Evolutionary conservation across 2,329 filamentous ascomycete genomes (phyloP).

Genomic region (Salinomyces thailandicus): DNA sequence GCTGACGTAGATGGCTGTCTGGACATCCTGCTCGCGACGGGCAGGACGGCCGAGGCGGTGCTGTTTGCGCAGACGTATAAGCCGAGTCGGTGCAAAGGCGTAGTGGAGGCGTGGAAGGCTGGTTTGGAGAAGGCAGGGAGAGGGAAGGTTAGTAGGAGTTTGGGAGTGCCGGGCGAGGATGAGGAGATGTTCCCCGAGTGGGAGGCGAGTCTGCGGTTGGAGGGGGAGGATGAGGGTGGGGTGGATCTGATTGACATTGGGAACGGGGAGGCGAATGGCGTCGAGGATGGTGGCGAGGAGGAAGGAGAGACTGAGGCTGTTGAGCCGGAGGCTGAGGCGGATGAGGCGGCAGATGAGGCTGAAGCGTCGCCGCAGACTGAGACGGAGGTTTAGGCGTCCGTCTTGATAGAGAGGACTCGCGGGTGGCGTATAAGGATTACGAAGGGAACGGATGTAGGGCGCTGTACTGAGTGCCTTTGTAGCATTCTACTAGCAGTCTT

Average conservation of each 20-base stretch:
- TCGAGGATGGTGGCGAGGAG: not conserved
- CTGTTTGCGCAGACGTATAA: slow-evolving; percentile 94
- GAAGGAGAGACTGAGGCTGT: not conserved
- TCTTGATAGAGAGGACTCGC: too few relatives aligned
- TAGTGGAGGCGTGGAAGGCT: slow-evolving; percentile 73
- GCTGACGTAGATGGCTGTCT: slow-evolving; percentile 75
- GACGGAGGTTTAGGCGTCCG: slow-evolving; percentile 1
- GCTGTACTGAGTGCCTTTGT: too few relatives aligned
- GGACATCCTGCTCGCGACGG: slow-evolving; percentile 66
- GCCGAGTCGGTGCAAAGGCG: slow-evolving; percentile 57
- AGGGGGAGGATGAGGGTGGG: slow-evolving; percentile 47
- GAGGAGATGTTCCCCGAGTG: slow-evolving; percentile 87
- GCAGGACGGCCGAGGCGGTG: slow-evolving; percentile 72
- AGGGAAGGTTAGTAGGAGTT: slow-evolving; percentile 68
- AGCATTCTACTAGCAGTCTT: too few relatives aligned
- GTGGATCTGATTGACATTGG: slow-evolving; percentile 1
- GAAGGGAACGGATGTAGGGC: too few relatives aligned
- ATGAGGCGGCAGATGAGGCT: not conserved
- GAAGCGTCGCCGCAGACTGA: not conserved
- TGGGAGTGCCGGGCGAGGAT: slow-evolving; percentile 60
- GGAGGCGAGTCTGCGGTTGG: slow-evolving; percentile 78
- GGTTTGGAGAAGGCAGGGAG: slow-evolving; percentile 76
- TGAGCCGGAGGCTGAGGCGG: not conserved
- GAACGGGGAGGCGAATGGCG: not conserved
- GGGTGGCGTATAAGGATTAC: too few relatives aligned